These are phyloP conservation scores for Celoporthe dispersa DNA, from an alignment of 2,329 filamentous ascomycete genomes.

Conservation along the genomic window DNA sequence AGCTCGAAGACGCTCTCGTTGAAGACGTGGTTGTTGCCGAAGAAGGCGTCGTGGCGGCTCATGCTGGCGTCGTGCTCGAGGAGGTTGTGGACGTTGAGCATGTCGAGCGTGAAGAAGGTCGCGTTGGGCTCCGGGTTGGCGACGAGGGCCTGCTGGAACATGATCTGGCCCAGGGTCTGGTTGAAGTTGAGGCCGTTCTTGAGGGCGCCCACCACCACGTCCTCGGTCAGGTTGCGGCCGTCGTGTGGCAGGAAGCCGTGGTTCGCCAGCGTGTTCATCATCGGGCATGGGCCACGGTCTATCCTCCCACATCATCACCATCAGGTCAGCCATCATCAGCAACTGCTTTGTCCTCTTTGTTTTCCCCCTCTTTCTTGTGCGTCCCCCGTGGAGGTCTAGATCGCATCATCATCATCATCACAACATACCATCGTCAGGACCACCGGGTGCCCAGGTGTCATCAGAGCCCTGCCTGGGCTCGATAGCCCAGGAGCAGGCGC, in stretches of 20 bases:
- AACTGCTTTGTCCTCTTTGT: no score
- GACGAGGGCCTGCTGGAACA: slow-evolving; percentile 49
- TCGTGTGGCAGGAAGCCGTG: slow-evolving; percentile 53
- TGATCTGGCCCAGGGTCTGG: slow-evolving; percentile 41
- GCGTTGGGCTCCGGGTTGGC: slow-evolving; percentile 50
- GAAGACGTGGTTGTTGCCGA: slow-evolving; percentile 57
- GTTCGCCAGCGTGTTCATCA: slow-evolving; percentile 58
- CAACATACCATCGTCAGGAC: slow-evolving; percentile 4
- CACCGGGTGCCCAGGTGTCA: slow-evolving; percentile 7
- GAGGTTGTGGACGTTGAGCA: slow-evolving; percentile 51
- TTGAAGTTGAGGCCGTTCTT: slow-evolving; percentile 49
- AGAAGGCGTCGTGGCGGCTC: slow-evolving; percentile 52
- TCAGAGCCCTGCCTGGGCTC: neutral
- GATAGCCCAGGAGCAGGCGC: neutral
- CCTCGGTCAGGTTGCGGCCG: slow-evolving; percentile 47
- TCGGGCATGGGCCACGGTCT: slow-evolving; percentile 52
- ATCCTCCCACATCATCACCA: neutral
- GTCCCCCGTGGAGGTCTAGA: no score
- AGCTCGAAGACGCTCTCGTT: slow-evolving; percentile 56
- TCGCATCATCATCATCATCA: neutral
- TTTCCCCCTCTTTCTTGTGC: no score
- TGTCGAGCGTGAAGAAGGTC: slow-evolving; percentile 46
- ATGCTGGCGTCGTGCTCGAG: slow-evolving; percentile 54
- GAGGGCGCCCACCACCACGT: slow-evolving; percentile 45
- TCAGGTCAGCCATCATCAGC: neutral